Base-by-base conservation (phyloP, 192 early-diverging fungal species). In the Hyaloraphidium curvatum region DNA sequence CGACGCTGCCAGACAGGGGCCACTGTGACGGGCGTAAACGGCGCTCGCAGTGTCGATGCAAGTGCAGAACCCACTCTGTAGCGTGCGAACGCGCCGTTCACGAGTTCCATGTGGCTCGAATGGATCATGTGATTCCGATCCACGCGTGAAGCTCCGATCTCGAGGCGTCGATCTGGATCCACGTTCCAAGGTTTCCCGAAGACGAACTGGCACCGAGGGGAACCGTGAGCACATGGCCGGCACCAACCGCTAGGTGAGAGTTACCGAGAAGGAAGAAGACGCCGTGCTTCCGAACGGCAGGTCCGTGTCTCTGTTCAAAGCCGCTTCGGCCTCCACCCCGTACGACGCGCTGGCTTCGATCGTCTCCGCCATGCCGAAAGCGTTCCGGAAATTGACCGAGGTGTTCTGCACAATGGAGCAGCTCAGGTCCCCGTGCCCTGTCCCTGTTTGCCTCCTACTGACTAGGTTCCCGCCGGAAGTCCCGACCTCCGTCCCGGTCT, bases 401-500 rank as follows among this genome's bases (percentile, higher is more conserved):
- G 79, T 69, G 52, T 74, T 82, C 60, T 83, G 39, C 5, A 2
- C 9, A 37, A 7, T 11, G 33, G 7, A 11, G 33, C 33, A 37
- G n/a, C 7, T 26, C n/a, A 51, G 27, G 37, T 27, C 25, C 16
- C 51, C 51, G 28, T 17, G 30, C 29, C 27, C 0, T 25, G 30
- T 27, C 43, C 9, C 28, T 25, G 4, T 27, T 11, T 16, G 29
- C 21, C 28, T n/a, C 29, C 21, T 26, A 22, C 27, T 53, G 69
- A 86, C 83, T 78, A 86, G 78, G 28, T 69, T 84, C 28, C 87
- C 92, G 63, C 93, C 89, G 50, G 81, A 72, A 53, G 86, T 87
- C 16, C 86, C 87, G 27, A 94, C 74, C 41, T 90, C 87, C 2
- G 89, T 88, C 17, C 89, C 90, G 3, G 91, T 95, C 55, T 72